A percentile compares a stretch with the other conserved stretches of the same genome.
Evolutionary conservation across 73 alveolate species (phyloP).

Genomic region (Blepharisma japonicum): DNA sequence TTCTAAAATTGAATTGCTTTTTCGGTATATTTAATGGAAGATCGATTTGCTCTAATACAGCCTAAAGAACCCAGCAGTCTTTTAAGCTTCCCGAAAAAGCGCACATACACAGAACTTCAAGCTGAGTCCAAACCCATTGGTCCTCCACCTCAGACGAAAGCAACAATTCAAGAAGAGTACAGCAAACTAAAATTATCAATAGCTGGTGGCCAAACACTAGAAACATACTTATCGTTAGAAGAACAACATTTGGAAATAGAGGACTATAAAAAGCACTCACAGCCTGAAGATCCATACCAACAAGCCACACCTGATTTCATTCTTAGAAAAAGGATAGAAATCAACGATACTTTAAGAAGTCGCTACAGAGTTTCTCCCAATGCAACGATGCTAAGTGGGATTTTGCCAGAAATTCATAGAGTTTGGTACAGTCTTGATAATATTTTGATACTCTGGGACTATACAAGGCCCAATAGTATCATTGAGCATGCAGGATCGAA

Average conservation of each 20-base stretch:
- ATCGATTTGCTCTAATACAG: no score
- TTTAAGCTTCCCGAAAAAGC: no score
- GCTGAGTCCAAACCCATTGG: background rate
- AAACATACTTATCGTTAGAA: conserved; percentile 8
- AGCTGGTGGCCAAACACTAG: background rate
- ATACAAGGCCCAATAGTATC: background rate
- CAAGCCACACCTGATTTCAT: background rate
- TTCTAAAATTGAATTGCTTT: no score
- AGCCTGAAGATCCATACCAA: conserved; percentile 12
- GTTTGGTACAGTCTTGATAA: conserved; percentile 12
- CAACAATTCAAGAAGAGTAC: background rate
- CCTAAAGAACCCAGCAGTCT: no score
- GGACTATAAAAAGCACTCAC: background rate
- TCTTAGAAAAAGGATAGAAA: background rate
- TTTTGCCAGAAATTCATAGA: conserved; percentile 4
- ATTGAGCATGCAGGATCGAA: conserved; percentile 1
- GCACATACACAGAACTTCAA: no score
- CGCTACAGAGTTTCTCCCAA: background rate
- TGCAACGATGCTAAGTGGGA: background rate
- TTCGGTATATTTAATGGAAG: no score
- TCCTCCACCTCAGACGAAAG: conserved; percentile 27
- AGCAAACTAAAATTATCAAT: background rate
- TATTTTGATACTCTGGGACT: conserved; percentile 12
- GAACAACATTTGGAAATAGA: conserved; percentile 5
- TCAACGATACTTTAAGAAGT: background rate